Percentiles rank a stretch among this genome's conserved stretches.
These are phyloP conservation scores for Kwoniella shivajii DNA, from an alignment of 1,284 basidiomycete genomes.

Conservation along the genomic window DNA sequence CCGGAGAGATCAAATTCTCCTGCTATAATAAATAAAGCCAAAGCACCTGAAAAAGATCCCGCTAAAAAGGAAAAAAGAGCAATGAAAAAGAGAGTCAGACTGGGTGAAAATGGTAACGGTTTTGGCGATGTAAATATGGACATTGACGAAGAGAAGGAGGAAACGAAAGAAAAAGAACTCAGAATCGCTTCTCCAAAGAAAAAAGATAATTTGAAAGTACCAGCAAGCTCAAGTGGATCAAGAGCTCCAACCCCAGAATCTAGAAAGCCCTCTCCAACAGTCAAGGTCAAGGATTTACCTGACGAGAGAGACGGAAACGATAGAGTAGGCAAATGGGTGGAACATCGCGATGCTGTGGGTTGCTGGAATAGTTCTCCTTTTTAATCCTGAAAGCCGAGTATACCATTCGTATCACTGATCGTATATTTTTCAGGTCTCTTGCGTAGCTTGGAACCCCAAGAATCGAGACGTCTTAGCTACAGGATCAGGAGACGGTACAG, in stretches of 20 bases:
- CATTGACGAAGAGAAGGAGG: slow-evolving; percentile 21
- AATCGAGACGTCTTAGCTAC: slow-evolving; percentile 43
- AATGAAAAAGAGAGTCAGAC: slow-evolving; percentile 12
- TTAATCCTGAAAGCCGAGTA: too few relatives aligned
- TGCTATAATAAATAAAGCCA: slow-evolving; percentile 5
- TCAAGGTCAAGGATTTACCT: slow-evolving; percentile 2
- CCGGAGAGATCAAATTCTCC: slow-evolving; percentile 13
- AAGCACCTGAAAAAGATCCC: background rate
- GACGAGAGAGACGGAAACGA: slow-evolving; percentile 1
- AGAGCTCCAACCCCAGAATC: slow-evolving; percentile 15
- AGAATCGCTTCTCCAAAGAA: slow-evolving; percentile 8
- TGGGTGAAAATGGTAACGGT: slow-evolving; percentile 15
- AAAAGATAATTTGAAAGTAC: slow-evolving; percentile 6
- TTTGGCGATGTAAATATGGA: slow-evolving; percentile 16
- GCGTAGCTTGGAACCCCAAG: slow-evolving; percentile 47
- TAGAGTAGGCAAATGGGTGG: slow-evolving; percentile 26
- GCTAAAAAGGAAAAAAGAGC: slow-evolving; percentile 6
- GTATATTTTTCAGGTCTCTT: slow-evolving; percentile 32
- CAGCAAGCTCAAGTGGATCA: background rate
- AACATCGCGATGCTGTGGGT: slow-evolving; percentile 44
- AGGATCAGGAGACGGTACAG: slow-evolving; percentile 40
- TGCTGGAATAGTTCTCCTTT: too few relatives aligned
- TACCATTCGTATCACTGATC: too few relatives aligned
- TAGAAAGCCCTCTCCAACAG: slow-evolving; percentile 6
- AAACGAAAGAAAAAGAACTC: slow-evolving; percentile 12